A percentile compares a stretch with the other conserved stretches of the same genome.
Evolutionary conservation across 2,329 filamentous ascomycete genomes (phyloP).

Genomic region (Aplosporella prunicola): DNA sequence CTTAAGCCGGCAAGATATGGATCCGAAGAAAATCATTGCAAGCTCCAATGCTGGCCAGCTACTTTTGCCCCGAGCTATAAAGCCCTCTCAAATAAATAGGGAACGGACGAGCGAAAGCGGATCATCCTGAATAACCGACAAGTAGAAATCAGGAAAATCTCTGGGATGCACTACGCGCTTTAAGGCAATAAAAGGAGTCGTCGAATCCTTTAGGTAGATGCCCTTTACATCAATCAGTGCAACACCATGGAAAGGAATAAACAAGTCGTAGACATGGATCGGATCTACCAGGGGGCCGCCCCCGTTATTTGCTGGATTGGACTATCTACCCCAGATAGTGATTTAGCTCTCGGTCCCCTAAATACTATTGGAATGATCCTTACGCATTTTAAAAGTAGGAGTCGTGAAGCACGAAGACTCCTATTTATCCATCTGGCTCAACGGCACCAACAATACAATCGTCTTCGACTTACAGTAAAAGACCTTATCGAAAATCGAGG

Average conservation of each 20-base stretch:
- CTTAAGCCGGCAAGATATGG: background rate
- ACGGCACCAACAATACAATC: too few relatives aligned
- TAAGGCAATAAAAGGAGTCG: background rate
- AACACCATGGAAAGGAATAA: conserved; percentile 8
- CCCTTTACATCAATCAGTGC: conserved; percentile 12
- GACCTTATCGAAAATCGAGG: background rate
- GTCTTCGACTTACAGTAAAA: background rate
- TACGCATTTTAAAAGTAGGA: too few relatives aligned
- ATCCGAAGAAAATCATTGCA: background rate
- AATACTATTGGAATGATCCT: background rate
- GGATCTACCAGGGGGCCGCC: conserved; percentile 5
- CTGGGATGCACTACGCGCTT: conserved; percentile 1
- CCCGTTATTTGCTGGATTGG: conserved; percentile 11
- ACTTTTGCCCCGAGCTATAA: background rate
- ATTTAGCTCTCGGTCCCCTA: conserved; percentile 7
- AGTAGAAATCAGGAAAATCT: background rate
- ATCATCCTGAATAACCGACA: background rate
- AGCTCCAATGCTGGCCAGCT: too few relatives aligned
- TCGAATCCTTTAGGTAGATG: conserved; percentile 9
- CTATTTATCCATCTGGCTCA: too few relatives aligned
- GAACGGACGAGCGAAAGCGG: conserved; percentile 3
- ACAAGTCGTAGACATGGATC: conserved; percentile 4
- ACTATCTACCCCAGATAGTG: conserved; percentile 11
- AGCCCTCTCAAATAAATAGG: conserved; percentile 13
- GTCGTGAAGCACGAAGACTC: background rate